Base-by-base conservation (phyloP, 2,329 filamentous ascomycete species). In the Cordyceps cicadae region DNA sequence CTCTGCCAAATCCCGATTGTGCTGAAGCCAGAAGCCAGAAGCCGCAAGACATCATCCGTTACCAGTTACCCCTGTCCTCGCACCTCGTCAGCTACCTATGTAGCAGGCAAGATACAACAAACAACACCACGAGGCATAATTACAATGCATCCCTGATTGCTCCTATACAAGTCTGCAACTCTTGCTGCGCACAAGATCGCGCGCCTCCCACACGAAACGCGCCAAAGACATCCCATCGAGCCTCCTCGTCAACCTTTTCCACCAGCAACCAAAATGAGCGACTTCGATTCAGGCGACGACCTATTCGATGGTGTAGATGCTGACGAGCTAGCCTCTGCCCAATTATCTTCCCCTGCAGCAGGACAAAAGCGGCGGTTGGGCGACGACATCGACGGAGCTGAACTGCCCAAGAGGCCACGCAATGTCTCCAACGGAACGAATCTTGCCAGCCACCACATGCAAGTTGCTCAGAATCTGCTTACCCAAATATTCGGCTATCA, bases 401-500 rank as follows among this genome's bases (percentile, higher is more conserved):
- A 29, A 39, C 8, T 32, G 53, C 21, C 24, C 7, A 54, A 54
- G 34, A 54, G 17, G 21, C 53, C 32, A 14, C 39, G 37, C 37
- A 32, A 54, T 54, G 24, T 19, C 54, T 66, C 11, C 29, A 45
- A 34, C 17, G 41, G n/a, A 54, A 7, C 41, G 17, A 41, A 54
- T 17, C 39, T 19, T 39, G 54, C 54, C 5, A n/a, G 24, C 41
- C n/a, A 8, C 29, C 5, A 29, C 14, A 56, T 56, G 54, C 7
- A 57, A 7, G 56, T 70, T 3, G 68, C 70, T 2, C 65, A 64
- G 24, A 62, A 63, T 4, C 70, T 79, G 3, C 64, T 79, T 11
- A 65, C 65, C 12, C 65, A 75, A 0, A 74, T 70, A 0, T 80
- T 80, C 52, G 74, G 74, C 0, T 71, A 74, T 55, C 63, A 69